phyloP scores from a whole-genome alignment of 2,329 filamentous ascomycete species.

The Parafenestella ontariensis region DNA sequence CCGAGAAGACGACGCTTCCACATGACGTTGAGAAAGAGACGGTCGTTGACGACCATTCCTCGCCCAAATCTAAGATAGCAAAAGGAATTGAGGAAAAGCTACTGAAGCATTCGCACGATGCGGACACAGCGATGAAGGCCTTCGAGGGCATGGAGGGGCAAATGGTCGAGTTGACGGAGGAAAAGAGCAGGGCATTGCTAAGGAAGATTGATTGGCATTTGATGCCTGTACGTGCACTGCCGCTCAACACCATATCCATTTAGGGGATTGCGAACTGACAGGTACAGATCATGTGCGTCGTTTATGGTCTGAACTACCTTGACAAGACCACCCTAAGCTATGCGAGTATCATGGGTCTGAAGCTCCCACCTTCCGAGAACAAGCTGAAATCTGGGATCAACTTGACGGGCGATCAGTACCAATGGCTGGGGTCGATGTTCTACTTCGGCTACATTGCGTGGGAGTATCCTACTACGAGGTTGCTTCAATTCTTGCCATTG shows the following conservation, averaged over 20 bases:
- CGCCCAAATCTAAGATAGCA: slow-evolving; percentile 12
- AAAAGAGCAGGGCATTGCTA: slow-evolving; percentile 66
- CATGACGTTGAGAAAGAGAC: slow-evolving; percentile 26
- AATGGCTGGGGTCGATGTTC: slow-evolving; percentile 60
- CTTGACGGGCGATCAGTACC: slow-evolving; percentile 59
- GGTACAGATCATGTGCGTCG: slow-evolving; percentile 58
- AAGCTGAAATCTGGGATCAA: slow-evolving; percentile 50
- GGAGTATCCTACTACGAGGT: slow-evolving; percentile 71
- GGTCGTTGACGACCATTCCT: slow-evolving; percentile 10
- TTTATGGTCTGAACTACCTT: slow-evolving; percentile 67
- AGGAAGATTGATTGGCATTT: slow-evolving; percentile 68
- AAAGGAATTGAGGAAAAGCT: slow-evolving; percentile 34
- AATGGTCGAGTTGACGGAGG: slow-evolving; percentile 61
- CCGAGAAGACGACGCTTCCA: not conserved
- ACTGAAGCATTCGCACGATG: slow-evolving; percentile 62
- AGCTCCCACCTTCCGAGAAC: slow-evolving; percentile 37
- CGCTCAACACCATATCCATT: not conserved
- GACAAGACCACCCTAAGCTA: slow-evolving; percentile 66
- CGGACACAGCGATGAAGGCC: slow-evolving; percentile 67
- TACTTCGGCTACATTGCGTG: slow-evolving; percentile 64
- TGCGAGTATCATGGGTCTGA: slow-evolving; percentile 59
- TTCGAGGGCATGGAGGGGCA: slow-evolving; percentile 59
- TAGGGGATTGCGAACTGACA: not conserved
- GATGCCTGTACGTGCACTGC: slow-evolving; percentile 55
- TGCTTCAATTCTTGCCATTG: slow-evolving; percentile 69